These are phyloP conservation scores for Debaryomyces sp. DNA, from an alignment of 1,139 yeast genomes.

Conservation along the genomic window DNA sequence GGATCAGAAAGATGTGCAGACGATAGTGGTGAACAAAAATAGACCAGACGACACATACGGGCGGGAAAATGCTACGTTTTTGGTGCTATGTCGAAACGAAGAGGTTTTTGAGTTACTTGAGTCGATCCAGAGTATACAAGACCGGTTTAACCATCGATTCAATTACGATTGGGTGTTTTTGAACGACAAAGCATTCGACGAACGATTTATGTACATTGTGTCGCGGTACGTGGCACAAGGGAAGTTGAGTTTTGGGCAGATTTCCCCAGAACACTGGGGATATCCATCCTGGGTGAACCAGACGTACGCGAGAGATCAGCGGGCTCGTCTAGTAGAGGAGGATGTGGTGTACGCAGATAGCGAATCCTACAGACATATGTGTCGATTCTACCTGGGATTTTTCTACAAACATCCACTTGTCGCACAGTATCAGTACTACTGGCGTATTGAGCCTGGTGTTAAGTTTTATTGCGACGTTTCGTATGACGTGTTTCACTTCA, in stretches of 20 bases:
- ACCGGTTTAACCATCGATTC: slow-evolving; percentile 65
- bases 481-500: slow-evolving; percentile 31
- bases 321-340: slow-evolving; percentile 13
- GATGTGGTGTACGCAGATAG: slow-evolving; percentile 31
- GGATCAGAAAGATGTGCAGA: slow-evolving; percentile 1
- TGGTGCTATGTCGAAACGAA: slow-evolving; percentile 70
- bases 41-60: neutral
- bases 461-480: slow-evolving; percentile 31
- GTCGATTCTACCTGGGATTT: slow-evolving; percentile 38
- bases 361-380: slow-evolving; percentile 41
- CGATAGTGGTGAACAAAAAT: slow-evolving; percentile 8
- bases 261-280: slow-evolving; percentile 34
- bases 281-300: slow-evolving; percentile 33
- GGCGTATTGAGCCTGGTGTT: slow-evolving; percentile 41
- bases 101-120: slow-evolving; percentile 62
- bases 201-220: slow-evolving; percentile 26
- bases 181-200: slow-evolving; percentile 34
- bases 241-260: slow-evolving; percentile 31
- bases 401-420: slow-evolving; percentile 36
- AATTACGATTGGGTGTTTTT: slow-evolving; percentile 40
- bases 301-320: slow-evolving; percentile 19
- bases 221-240: slow-evolving; percentile 24
- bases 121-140: slow-evolving; percentile 68
- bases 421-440: slow-evolving; percentile 33
- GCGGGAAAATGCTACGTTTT: slow-evolving; percentile 58